These are phyloP conservation scores for Penicillium paneum DNA, from an alignment of 2,329 filamentous ascomycete genomes.

Conservation along the genomic window DNA sequence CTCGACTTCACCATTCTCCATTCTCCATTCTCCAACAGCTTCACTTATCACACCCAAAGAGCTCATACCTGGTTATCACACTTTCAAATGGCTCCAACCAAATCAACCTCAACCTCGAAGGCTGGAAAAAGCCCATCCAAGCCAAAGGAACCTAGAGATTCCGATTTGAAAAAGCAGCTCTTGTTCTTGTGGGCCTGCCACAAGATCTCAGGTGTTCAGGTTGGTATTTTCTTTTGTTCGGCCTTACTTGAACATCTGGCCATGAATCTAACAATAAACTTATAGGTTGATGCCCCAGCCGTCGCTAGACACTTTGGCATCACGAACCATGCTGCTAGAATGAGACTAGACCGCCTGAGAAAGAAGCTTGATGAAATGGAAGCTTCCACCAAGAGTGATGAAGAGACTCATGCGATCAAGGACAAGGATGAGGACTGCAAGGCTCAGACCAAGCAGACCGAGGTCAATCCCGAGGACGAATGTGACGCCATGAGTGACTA, in stretches of 20 bases:
- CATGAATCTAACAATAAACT: neutral
- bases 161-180: neutral
- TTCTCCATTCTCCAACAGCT: neutral
- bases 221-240: neutral
- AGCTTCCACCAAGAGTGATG: neutral
- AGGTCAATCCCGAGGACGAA: neutral
- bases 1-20: neutral
- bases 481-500: neutral
- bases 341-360: neutral
- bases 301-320: neutral
- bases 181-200: neutral
- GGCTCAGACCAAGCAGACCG: neutral
- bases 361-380: constrained; percentile 1
- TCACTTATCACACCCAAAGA: neutral
- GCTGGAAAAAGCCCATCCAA: neutral
- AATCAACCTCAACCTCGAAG: neutral
- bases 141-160: neutral
- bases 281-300: neutral
- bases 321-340: neutral
- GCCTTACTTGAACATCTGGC: neutral
- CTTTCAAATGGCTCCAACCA: neutral
- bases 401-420: neutral
- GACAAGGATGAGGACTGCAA: neutral
- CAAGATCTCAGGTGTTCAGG: neutral
- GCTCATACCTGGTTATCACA: neutral